These are phyloP conservation scores for Mortierella polycephala DNA, from an alignment of 371 early-diverging fungal species.

Conservation along the genomic window DNA sequence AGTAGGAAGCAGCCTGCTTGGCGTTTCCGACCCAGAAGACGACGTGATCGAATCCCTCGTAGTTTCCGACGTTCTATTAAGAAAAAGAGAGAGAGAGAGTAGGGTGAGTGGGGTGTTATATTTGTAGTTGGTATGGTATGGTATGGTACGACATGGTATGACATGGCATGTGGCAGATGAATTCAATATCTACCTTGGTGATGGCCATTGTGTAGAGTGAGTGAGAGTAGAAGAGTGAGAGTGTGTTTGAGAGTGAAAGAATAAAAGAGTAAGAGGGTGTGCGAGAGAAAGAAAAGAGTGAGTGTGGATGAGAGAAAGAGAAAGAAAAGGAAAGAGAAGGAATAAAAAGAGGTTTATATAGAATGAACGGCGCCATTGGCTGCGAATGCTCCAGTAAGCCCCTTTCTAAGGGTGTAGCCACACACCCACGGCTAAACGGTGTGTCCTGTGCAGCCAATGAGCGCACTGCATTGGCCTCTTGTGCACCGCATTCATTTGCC, in stretches of 20 bases:
- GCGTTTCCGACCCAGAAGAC: constrained; percentile 93
- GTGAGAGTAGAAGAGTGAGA: not conserved
- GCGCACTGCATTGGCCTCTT: too few species aligned
- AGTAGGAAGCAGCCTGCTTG: constrained; percentile 95
- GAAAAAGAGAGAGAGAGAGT: not conserved
- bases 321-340: not conserved
- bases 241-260: not conserved
- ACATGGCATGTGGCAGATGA: not conserved
- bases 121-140: not conserved
- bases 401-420: constrained; percentile 2
- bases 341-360: not conserved
- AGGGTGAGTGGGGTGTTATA: not conserved
- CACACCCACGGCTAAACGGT: too few species aligned
- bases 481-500: too few species aligned
- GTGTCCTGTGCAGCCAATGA: too few species aligned
- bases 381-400: constrained; percentile 13
- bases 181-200: not conserved
- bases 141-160: too few species aligned
- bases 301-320: not conserved
- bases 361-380: not conserved
- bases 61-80: constrained; percentile 39
- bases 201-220: not conserved
- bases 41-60: constrained; percentile 75
- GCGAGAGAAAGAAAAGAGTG: not conserved
- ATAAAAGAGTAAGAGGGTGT: not conserved